Evolutionary conservation across 768 basidiomycete genomes (phyloP), one percentile per base, ranked within the genome.

Genomic region (Mycena galericulata): DNA sequence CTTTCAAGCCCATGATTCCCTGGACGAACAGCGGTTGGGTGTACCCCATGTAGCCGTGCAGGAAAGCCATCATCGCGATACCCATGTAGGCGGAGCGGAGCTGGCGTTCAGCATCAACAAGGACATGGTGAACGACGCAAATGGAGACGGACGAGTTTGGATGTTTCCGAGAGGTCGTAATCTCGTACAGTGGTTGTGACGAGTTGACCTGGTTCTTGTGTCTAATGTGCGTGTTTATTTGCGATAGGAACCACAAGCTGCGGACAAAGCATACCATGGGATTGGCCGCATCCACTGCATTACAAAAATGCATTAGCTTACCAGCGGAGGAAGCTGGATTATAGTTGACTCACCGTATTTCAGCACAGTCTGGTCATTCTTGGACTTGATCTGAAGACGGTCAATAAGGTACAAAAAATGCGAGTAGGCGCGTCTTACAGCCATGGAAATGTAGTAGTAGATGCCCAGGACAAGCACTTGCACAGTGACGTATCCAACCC

Each of bases 11-110:
- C 95, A 97, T 98, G 72, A 99, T 87, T 15, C 88, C 88, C 79
- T 98, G 97, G 72, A 98, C 92, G 82, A 98, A 97, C 72, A 99
- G 89, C 9, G 97, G 97, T 77, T 97, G 97, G 9, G 96, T 97
- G 87, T 94, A 98, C 78, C 93, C 90, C 83, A 99, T 84, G 88
- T 98, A 99, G 58, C 92, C 68, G 83, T 99, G 97, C 84, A 98
- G 90, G 86, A 96, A 92, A 65, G 76, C 86, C 93, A 97, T 96
- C 91, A 95, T 94, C 55, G 90, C 92, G 74, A 95, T 79, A 70
- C 92, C 91, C 79, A 89, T 87, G 80, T 87, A 93, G 10, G 84
- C 87, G n/a, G 85, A 82, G 43, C 89, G 89, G 66, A 93, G 85
- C 90, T 91, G 26, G n/a, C 26, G 14, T 34, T 40, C 0, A 24